Conservation (phyloP, 2,329 filamentous ascomycete species). For the Bipolaris oryzae region DNA sequence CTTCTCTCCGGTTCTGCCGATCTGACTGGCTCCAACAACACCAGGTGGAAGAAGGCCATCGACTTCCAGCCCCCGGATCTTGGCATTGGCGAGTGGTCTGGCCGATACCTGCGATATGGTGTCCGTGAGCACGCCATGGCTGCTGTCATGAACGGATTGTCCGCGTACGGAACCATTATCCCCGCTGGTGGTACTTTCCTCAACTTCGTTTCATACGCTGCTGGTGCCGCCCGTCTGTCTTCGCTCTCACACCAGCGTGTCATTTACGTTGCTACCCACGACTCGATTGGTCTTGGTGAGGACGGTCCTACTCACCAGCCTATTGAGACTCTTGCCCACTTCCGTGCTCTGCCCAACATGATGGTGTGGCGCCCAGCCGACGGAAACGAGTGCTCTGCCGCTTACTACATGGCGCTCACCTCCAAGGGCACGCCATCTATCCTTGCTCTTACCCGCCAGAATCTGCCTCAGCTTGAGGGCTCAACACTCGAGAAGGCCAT, state of each 20-base stretch:
- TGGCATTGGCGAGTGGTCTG: conserved; percentile 85
- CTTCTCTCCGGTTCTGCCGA: conserved; percentile 95
- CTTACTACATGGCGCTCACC: conserved; percentile 94
- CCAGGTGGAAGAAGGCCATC: conserved; percentile 93
- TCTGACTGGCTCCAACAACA: conserved; percentile 98
- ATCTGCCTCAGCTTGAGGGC: conserved; percentile 95
- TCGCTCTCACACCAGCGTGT: conserved; percentile 87
- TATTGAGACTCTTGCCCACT: conserved; percentile 96
- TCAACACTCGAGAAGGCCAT: conserved; percentile 85
- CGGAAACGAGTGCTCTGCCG: conserved; percentile 96
- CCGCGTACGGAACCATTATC: conserved; percentile 93
- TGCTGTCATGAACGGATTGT: conserved; percentile 91
- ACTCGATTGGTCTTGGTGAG: conserved; percentile 98
- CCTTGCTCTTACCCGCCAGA: conserved; percentile 94
- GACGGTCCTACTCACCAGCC: conserved; percentile 99
- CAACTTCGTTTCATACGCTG: conserved; percentile 98
- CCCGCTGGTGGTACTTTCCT: conserved; percentile 96
- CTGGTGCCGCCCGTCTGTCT: conserved; percentile 92
- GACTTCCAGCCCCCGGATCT: conserved; percentile 94
- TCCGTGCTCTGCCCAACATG: conserved; percentile 97
- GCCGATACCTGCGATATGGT: conserved; percentile 92
- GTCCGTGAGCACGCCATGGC: conserved; percentile 93
- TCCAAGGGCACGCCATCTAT: conserved; percentile 90
- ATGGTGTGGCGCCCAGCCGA: conserved; percentile 99
- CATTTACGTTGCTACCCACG: conserved; percentile 97